Base-by-base conservation (phyloP, 345 rosid genomes). In the Salix exigua region DNA sequence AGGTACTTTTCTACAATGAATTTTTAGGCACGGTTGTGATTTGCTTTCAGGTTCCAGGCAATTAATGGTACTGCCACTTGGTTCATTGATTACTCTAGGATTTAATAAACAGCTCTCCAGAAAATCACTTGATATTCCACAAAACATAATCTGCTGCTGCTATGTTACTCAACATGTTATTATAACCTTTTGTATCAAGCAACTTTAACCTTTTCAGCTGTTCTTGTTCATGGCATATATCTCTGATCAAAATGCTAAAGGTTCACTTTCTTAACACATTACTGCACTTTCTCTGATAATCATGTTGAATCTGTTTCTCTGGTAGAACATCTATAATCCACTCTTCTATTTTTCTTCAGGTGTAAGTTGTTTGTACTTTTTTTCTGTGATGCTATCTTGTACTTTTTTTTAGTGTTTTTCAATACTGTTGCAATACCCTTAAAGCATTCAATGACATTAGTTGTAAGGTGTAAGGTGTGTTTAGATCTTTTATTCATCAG, bases 1-100 rank as follows among this genome's bases (percentile, higher is more conserved):
- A 89, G 99, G 99, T 96, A 87, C 81, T 50, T 79, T 44, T 77
- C 55, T 71, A 17, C 66, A 13, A 35, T 51, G 33, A 50, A 30
- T 19, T 2, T 68, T 73, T 62, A 17, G 26, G 44, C 17, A 25
- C 40, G 66, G 46, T 13, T 35, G 31, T 46, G 40, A 37, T 76
- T 51, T 40, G 31, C 42, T 6, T 6, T 58, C 68, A 62, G 66
- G 28, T 70, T 61, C 25, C 68, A 46, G 7, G 13, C 19, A 14
- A 30, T 5, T 17, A 28, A 64, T 64, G 40, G 23, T 7, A 16
- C 40, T 31, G 7, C 16, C 68, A 64, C 31, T 31, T 2, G 37
- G n/a, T 31, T 33, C 68, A 64, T 28, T 33, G 38, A 33, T 28
- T 30, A 37, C 40, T 30, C 17, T 58, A 37, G 64, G 50, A 21